A percentile compares a stretch with the other conserved stretches of the same genome.
Conservation (phyloP, 2,329 filamentous ascomycete species). For the Colletotrichum agaves region DNA sequence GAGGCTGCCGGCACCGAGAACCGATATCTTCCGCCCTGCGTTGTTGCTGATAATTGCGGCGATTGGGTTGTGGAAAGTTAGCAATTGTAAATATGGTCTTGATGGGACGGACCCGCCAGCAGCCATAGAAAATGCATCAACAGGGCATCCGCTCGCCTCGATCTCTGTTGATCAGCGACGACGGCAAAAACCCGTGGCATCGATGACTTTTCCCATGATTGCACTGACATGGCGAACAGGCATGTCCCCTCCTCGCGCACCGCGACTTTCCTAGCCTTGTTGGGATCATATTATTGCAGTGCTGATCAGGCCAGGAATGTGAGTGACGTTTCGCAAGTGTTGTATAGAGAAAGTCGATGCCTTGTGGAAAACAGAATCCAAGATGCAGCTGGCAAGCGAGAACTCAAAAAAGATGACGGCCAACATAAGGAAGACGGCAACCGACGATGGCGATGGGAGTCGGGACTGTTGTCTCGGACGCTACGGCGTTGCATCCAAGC, state of each 20-base stretch:
- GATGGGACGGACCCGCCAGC: neutral
- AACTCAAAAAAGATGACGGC: neutral
- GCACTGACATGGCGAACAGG: slow-evolving; percentile 3
- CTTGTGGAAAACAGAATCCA: neutral
- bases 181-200: neutral
- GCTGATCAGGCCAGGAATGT: neutral
- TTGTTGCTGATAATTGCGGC: neutral
- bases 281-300: neutral
- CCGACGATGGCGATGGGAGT: neutral
- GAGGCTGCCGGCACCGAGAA: no score
- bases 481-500: slow-evolving; percentile 11
- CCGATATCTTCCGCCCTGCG: no score
- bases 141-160: neutral
- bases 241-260: slow-evolving; percentile 7
- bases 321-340: neutral
- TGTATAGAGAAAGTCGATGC: neutral
- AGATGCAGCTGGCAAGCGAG: neutral
- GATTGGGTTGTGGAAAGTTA: no score
- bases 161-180: neutral
- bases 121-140: neutral
- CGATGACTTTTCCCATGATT: neutral
- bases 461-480: neutral
- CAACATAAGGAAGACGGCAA: neutral
- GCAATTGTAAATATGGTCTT: no score
- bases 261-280: neutral